Evolutionary conservation across 2,329 filamentous ascomycete species (phyloP).

Genomic region (Clarireedia monteithiana): DNA sequence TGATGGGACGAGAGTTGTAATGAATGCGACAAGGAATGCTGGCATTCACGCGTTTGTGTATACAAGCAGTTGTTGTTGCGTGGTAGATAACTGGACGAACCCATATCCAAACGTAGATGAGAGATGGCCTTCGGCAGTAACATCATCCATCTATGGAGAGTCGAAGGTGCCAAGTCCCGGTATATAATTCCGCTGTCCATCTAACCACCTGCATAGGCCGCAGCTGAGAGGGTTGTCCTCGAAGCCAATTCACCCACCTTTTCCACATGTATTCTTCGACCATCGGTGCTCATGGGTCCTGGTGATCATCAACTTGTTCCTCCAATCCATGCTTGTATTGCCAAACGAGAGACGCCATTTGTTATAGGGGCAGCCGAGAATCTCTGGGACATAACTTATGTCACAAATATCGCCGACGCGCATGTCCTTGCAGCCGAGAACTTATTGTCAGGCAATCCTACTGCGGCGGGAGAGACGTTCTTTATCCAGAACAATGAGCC

Average conservation of each 20-base stretch:
- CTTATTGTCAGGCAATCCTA: background rate
- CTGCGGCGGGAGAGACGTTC: background rate
- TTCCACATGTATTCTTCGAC: conserved; percentile 2
- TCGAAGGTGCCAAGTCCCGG: background rate
- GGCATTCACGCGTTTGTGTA: background rate
- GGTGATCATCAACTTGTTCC: conserved; percentile 1
- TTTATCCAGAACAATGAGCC: conserved; percentile 3
- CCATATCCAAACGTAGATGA: conserved; percentile 2
- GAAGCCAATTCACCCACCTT: background rate
- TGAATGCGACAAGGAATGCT: background rate
- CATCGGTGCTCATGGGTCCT: conserved; percentile 3
- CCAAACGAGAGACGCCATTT: background rate
- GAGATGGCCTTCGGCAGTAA: background rate
- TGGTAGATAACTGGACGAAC: conserved; percentile 1
- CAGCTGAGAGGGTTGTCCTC: background rate
- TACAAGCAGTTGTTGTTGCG: conserved; percentile 5
- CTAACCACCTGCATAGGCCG: background rate
- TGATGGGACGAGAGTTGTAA: background rate
- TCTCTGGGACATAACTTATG: conserved; percentile 2
- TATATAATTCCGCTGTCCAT: too few species aligned
- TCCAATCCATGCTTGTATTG: conserved; percentile 4
- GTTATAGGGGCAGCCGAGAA: background rate
- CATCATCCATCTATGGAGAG: conserved; percentile 1
- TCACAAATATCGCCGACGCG: conserved; percentile 5
- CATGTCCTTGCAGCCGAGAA: conserved; percentile 4